Percentiles rank a stretch among this genome's conserved stretches.
Evolutionary conservation across 352 stramenopile genomes (phyloP).

Genomic region (Phytophthora multivora): DNA sequence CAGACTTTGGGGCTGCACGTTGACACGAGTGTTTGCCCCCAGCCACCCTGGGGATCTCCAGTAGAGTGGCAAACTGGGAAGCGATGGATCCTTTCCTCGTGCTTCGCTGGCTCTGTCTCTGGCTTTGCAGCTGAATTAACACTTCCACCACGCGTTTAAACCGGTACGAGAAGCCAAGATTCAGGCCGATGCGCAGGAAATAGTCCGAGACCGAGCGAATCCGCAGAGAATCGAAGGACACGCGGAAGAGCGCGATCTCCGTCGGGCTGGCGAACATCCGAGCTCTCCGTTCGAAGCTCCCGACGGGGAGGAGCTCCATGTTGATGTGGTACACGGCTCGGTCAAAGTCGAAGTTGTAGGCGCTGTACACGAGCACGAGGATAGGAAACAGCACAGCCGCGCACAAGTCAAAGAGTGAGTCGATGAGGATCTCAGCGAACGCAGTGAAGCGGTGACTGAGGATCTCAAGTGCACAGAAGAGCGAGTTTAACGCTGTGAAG

Average conservation of each 20-base stretch:
- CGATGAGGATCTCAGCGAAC: conserved; percentile 41
- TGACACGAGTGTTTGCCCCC: conserved; percentile 9
- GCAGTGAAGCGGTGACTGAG: conserved; percentile 23
- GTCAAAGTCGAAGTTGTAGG: conserved; percentile 37
- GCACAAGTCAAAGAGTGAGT: conserved; percentile 45
- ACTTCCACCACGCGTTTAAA: conserved; percentile 45
- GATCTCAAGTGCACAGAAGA: conserved; percentile 30
- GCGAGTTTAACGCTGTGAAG: conserved; percentile 30
- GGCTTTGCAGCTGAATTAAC: conserved; percentile 23
- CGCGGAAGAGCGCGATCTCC: conserved; percentile 34
- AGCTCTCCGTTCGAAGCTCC: conserved; percentile 42
- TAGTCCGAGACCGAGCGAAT: conserved; percentile 29
- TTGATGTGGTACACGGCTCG: conserved; percentile 28
- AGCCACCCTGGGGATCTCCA: not conserved
- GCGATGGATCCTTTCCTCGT: not conserved
- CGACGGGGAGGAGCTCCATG: conserved; percentile 23
- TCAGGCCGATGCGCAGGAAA: conserved; percentile 44
- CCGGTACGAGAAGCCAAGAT: conserved; percentile 41
- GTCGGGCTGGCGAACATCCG: conserved; percentile 32
- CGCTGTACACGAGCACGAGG: conserved; percentile 26
- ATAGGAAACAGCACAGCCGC: conserved; percentile 39
- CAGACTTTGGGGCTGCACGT: conserved; percentile 20
- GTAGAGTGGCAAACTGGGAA: not conserved
- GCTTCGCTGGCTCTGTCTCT: not conserved
- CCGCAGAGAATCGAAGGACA: conserved; percentile 41